Conservation (phyloP, 1,284 basidiomycete genomes). For the Uromyces viciae-fabae region DNA sequence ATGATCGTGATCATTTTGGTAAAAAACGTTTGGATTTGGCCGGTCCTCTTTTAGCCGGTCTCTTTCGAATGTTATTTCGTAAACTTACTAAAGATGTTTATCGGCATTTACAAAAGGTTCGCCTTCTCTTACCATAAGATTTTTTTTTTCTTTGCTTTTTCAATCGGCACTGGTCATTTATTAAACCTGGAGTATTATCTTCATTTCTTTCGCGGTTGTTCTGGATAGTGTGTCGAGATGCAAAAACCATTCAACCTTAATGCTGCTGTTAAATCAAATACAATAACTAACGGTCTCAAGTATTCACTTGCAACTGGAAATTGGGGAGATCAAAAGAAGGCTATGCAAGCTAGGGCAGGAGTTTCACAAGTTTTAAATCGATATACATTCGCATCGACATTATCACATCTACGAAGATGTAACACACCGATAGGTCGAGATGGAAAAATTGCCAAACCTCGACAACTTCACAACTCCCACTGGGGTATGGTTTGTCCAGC, state of each 20-base stretch:
- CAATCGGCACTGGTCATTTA: too few relatives aligned
- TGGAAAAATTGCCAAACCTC: slow-evolving; percentile 98
- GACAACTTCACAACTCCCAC: slow-evolving; percentile 97
- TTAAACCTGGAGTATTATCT: too few relatives aligned
- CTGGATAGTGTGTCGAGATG: slow-evolving; percentile 95
- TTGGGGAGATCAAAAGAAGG: slow-evolving; percentile 99
- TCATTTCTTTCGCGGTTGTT: too few relatives aligned
- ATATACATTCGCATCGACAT: slow-evolving; percentile 96
- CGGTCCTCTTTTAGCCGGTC: slow-evolving; percentile 85
- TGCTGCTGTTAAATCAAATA: slow-evolving; percentile 87
- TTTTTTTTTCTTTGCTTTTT: too few relatives aligned
- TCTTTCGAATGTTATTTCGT: slow-evolving; percentile 91
- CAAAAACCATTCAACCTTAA: slow-evolving; percentile 92
- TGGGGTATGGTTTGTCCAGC: slow-evolving; percentile 99
- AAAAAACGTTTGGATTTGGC: slow-evolving; percentile 96
- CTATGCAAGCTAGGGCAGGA: slow-evolving; percentile 94
- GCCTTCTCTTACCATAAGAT: slow-evolving; percentile 46
- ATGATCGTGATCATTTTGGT: slow-evolving; percentile 99
- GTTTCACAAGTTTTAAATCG: slow-evolving; percentile 98
- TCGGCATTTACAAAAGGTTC: slow-evolving; percentile 89
- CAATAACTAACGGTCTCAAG: slow-evolving; percentile 96
- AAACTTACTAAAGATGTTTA: slow-evolving; percentile 97
- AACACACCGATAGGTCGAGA: slow-evolving; percentile 98
- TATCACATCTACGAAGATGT: slow-evolving; percentile 95
- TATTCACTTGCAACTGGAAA: slow-evolving; percentile 98